Evolutionary conservation across 2,329 filamentous ascomycete genomes (phyloP).

Genomic region (Diaporthe citrichinensis): DNA sequence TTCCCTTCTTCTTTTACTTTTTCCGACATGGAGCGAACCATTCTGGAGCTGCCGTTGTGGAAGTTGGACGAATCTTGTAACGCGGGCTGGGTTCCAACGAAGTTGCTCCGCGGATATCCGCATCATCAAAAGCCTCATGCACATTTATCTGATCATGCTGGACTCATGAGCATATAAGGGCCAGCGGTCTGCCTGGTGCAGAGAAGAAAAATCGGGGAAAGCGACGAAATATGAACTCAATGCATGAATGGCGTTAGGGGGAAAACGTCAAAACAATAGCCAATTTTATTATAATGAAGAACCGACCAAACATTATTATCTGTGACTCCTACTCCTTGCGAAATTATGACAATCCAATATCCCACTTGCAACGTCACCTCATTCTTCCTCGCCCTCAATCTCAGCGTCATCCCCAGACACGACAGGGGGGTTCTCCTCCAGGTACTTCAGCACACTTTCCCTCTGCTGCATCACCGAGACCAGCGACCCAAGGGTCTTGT

Average conservation of each 20-base stretch:
- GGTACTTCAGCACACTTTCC: slow-evolving; percentile 1
- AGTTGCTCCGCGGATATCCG: too few relatives aligned
- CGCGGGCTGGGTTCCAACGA: neutral
- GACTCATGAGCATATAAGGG: too few relatives aligned
- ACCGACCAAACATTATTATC: neutral
- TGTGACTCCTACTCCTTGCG: neutral
- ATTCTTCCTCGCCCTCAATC: neutral
- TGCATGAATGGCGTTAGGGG: too few relatives aligned
- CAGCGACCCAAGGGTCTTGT: slow-evolving; percentile 27
- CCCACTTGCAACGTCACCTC: neutral
- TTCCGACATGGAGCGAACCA: neutral
- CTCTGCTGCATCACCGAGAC: slow-evolving; percentile 32
- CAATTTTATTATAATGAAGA: neutral
- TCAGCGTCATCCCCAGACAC: neutral
- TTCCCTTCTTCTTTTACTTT: too few relatives aligned
- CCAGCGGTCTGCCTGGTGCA: too few relatives aligned
- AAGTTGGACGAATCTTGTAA: neutral
- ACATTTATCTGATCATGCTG: too few relatives aligned
- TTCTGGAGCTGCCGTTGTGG: neutral
- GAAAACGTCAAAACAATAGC: neutral
- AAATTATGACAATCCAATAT: too few relatives aligned
- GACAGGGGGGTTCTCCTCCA: neutral
- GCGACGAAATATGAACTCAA: too few relatives aligned
- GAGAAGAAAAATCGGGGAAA: too few relatives aligned
- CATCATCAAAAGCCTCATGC: too few relatives aligned